Conservation (phyloP, 2,329 filamentous ascomycete genomes). For the Coniella lustricola region DNA sequence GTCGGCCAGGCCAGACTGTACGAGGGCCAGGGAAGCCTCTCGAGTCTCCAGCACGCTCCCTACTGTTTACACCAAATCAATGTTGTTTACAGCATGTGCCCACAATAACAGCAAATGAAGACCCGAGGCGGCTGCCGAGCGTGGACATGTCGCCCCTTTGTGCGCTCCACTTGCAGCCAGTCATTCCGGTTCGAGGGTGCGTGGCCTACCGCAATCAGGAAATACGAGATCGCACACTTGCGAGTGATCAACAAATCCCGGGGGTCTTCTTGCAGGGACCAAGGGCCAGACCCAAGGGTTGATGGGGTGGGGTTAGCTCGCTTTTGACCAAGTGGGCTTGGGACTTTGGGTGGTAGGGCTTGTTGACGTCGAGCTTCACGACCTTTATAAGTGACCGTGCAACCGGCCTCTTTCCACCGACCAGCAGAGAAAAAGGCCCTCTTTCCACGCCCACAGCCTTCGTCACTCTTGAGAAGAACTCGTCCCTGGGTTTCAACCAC, state of each 20-base stretch:
- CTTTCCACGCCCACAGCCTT: neutral
- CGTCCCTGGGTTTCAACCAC: neutral
- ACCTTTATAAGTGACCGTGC: neutral
- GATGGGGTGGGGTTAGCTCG: no score
- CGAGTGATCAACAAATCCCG: conserved; percentile 15
- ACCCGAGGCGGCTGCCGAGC: neutral
- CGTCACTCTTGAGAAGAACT: conserved; percentile 5
- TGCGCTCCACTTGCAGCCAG: conserved; percentile 11
- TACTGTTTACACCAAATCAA: no score
- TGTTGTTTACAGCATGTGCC: no score
- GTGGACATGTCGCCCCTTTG: conserved; percentile 7
- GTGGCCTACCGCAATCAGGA: neutral
- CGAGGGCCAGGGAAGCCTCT: no score
- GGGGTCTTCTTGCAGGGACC: neutral
- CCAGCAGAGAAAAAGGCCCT: neutral
- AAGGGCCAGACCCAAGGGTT: neutral
- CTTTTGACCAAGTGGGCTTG: no score
- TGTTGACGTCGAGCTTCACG: neutral
- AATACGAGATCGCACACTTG: conserved; percentile 14
- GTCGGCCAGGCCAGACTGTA: no score
- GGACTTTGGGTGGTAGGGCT: neutral
- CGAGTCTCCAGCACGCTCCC: no score
- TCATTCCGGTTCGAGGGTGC: conserved; percentile 2
- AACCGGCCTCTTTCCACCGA: neutral
- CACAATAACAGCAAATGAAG: no score